These are phyloP conservation scores for Stemphylium beticola DNA, from an alignment of 2,329 filamentous ascomycete species.

Conservation along the genomic window DNA sequence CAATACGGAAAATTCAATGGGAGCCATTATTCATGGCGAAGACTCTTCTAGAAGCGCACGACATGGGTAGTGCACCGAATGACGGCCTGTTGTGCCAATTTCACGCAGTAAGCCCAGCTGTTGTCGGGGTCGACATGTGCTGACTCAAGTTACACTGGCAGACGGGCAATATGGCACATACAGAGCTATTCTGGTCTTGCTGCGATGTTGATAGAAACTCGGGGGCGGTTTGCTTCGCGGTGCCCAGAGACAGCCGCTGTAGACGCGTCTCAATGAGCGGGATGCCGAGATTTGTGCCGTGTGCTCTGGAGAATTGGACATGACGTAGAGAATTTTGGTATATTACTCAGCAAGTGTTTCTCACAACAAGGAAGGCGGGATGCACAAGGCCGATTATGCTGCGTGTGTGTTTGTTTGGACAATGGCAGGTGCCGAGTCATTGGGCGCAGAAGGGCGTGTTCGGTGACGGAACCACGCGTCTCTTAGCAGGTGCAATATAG, in stretches of 20 bases:
- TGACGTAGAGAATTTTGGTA: slow-evolving; percentile 11
- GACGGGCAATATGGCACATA: not conserved
- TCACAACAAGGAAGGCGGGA: not conserved
- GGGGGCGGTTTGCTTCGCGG: not conserved
- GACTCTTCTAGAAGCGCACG: not conserved
- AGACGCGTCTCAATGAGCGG: not conserved
- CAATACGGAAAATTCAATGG: no score
- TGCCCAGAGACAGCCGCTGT: not conserved
- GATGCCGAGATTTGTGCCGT: slow-evolving; percentile 7
- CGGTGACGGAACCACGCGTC: slow-evolving; percentile 1
- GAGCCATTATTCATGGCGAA: not conserved
- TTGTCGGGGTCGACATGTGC: not conserved
- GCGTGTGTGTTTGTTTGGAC: slow-evolving; percentile 7
- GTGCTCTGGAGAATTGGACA: not conserved
- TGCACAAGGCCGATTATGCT: not conserved
- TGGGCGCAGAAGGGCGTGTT: not conserved
- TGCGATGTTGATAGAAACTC: not conserved
- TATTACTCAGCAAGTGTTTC: not conserved
- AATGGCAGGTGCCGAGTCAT: not conserved
- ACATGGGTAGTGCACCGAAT: not conserved
- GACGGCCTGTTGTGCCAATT: not conserved
- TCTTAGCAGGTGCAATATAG: slow-evolving; percentile 11
- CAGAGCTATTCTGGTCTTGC: not conserved
- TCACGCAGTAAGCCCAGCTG: not conserved
- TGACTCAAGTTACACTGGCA: not conserved